phyloP scores from a whole-genome alignment of 257 asterid species.

The Salvia hispanica region DNA sequence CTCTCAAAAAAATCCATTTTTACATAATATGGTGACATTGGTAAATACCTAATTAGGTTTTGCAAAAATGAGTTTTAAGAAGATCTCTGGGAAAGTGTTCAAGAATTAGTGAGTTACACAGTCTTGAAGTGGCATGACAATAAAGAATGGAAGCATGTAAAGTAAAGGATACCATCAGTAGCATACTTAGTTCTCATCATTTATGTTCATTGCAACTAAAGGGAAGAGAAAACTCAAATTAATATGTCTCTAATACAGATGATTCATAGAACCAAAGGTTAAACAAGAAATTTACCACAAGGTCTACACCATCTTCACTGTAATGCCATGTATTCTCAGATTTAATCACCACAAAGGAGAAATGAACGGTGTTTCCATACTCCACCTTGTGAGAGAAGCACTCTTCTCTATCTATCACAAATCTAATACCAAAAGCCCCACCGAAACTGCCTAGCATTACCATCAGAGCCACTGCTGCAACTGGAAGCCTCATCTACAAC shows the following conservation, averaged over 20 bases:
- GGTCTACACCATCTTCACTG: constrained; percentile 84
- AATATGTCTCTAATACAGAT: not conserved
- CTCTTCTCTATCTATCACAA: constrained; percentile 89
- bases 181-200: not conserved
- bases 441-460: constrained; percentile 44
- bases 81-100: no score
- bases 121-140: not conserved
- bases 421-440: constrained; percentile 74
- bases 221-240: not conserved
- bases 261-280: constrained; percentile 14
- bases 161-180: not conserved
- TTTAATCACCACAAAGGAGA: constrained; percentile 90
- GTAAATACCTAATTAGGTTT: no score
- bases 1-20: no score
- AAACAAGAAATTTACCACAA: constrained; percentile 67
- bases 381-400: constrained; percentile 92
- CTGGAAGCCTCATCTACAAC: constrained; percentile 56
- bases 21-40: not conserved
- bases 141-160: not conserved
- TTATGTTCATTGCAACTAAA: not conserved
- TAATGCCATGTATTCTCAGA: constrained; percentile 83
- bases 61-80: no score
- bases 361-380: constrained; percentile 84
- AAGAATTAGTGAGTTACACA: constrained; percentile 8
- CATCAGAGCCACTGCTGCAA: constrained; percentile 37